These are phyloP conservation scores for Knoxia roxburghii DNA, from an alignment of 257 asterid species.

Conservation along the genomic window DNA sequence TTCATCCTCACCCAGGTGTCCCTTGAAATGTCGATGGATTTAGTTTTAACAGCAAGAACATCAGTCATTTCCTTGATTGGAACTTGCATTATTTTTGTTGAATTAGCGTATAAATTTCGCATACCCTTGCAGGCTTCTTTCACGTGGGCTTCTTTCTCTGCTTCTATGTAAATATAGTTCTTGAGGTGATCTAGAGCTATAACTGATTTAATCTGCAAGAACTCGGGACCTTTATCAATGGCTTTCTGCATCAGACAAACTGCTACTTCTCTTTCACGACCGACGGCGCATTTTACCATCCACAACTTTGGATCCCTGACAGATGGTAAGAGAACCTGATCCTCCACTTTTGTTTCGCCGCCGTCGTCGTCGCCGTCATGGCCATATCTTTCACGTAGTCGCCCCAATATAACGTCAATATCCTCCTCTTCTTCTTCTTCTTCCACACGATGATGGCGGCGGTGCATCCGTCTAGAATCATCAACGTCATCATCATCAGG, in stretches of 20 bases:
- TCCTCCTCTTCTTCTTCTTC: conserved; percentile 84
- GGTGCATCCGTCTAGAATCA: conserved; percentile 50
- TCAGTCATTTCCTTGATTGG: conserved; percentile 99
- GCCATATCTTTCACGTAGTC: conserved; percentile 70
- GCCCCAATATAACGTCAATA: conserved; percentile 68
- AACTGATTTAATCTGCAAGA: conserved; percentile 76
- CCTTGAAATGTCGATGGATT: conserved; percentile 78
- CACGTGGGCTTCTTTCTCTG: conserved; percentile 97
- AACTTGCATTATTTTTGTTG: conserved; percentile 61
- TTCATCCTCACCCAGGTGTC: conserved; percentile 98
- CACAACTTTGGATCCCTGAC: conserved; percentile 94
- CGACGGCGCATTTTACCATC: conserved; percentile 99
- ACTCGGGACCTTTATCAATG: conserved; percentile 73
- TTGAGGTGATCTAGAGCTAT: conserved; percentile 91
- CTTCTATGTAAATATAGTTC: conserved; percentile 73
- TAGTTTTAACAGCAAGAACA: conserved; percentile 94
- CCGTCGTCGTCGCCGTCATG: conserved; percentile 84
- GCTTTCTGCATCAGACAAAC: conserved; percentile 93
- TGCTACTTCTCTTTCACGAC: conserved; percentile 91
- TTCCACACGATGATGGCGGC: conserved; percentile 80
- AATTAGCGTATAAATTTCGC: conserved; percentile 73
- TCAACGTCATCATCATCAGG: conserved; percentile 84
- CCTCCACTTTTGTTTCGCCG: conserved; percentile 72
- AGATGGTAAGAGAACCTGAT: conserved; percentile 93
- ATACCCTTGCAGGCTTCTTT: conserved; percentile 91